Conservation (phyloP, 73 alveolate species). For the Stentor coeruleus region DNA sequence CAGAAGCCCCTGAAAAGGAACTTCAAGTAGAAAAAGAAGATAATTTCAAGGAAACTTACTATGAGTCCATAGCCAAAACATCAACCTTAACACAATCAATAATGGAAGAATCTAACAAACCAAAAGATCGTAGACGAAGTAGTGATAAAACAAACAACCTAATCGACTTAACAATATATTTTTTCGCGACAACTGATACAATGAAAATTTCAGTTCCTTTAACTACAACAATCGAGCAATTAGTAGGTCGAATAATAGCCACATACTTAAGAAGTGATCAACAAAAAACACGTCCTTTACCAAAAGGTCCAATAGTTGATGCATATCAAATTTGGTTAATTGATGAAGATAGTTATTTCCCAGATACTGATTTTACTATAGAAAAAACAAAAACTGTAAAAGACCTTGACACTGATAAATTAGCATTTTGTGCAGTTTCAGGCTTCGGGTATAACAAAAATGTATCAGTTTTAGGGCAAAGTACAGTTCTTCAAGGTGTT, state of each 20-base stretch:
- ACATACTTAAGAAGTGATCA: neutral
- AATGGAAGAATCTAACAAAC: neutral
- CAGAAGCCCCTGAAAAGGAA: neutral
- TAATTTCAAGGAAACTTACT: neutral
- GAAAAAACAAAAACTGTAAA: neutral
- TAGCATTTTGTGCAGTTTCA: neutral
- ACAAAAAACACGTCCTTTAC: neutral
- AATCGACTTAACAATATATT: neutral
- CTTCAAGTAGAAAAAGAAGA: neutral
- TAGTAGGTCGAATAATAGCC: neutral
- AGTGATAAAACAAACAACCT: neutral
- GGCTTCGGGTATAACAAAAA: neutral
- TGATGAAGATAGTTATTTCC: neutral
- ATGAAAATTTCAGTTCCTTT: neutral
- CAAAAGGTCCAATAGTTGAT: conserved; percentile 2
- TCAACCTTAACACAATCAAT: neutral
- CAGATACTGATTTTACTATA: neutral
- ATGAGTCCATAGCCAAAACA: neutral
- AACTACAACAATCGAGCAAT: conserved; percentile 6
- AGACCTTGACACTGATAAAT: neutral
- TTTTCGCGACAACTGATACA: neutral
- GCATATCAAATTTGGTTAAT: conserved; percentile 11
- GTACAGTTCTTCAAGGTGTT: neutral
- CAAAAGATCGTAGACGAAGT: neutral
- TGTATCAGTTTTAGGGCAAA: neutral